A percentile compares a stretch with the other conserved stretches of the same genome.
phyloP scores from a whole-genome alignment of 2,329 filamentous ascomycete species.

The Colletotrichum brevisporum region DNA sequence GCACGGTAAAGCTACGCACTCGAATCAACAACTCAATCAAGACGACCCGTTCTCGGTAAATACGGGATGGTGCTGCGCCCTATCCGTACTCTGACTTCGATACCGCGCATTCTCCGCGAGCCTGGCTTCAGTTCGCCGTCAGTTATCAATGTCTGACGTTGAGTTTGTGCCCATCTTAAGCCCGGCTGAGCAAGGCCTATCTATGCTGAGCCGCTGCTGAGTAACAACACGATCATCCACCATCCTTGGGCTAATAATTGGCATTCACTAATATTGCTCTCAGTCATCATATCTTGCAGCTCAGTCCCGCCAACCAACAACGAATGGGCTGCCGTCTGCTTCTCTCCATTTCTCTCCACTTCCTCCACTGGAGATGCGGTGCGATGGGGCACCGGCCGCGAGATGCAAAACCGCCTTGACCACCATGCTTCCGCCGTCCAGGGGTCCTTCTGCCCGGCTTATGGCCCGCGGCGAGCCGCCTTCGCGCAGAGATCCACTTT shows the following conservation, averaged over 20 bases:
- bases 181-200: not conserved
- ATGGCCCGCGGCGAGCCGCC: slow-evolving; percentile 22
- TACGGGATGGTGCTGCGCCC: not conserved
- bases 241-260: not conserved
- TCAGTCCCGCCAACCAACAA: not conserved
- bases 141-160: not conserved
- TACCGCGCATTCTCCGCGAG: no score
- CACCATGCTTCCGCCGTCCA: slow-evolving; percentile 14
- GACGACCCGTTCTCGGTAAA: not conserved
- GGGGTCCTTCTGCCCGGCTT: slow-evolving; percentile 32
- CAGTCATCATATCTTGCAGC: slow-evolving; percentile 14
- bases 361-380: slow-evolving; percentile 22
- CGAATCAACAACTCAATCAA: not conserved
- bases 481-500: slow-evolving; percentile 24
- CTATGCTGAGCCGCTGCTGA: slow-evolving; percentile 5
- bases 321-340: not conserved
- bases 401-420: slow-evolving; percentile 27
- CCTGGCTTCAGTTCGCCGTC: not conserved
- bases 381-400: slow-evolving; percentile 12
- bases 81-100: not conserved
- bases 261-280: slow-evolving; percentile 5
- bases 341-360: slow-evolving; percentile 12
- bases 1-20: not conserved
- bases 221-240: slow-evolving; percentile 9
- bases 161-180: not conserved